Percentiles rank a stretch among this genome's conserved stretches.
Evolutionary conservation across 2,329 filamentous ascomycete species (phyloP).

Genomic region (Colletotrichum gloeosporioides): DNA sequence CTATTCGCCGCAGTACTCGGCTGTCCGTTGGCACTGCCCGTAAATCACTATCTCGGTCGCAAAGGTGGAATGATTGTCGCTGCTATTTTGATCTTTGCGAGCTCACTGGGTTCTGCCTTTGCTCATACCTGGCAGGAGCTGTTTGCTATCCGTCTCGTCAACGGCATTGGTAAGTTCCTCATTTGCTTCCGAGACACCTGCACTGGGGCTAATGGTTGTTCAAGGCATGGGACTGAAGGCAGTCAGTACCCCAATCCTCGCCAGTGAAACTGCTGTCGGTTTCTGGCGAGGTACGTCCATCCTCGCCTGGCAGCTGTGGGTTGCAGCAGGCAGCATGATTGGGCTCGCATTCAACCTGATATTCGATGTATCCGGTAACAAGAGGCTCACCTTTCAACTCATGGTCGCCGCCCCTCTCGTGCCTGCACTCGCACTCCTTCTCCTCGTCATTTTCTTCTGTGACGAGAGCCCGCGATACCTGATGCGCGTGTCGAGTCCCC

Average conservation of each 20-base stretch:
- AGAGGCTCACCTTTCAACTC: constrained; percentile 26
- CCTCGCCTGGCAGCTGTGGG: constrained; percentile 52
- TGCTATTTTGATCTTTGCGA: constrained; percentile 42
- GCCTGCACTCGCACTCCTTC: constrained; percentile 36
- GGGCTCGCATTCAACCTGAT: constrained; percentile 41
- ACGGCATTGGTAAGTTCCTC: constrained; percentile 40
- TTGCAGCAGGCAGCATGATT: constrained; percentile 41
- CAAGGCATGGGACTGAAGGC: constrained; percentile 54
- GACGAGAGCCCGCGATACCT: constrained; percentile 46
- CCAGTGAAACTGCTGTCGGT: constrained; percentile 50
- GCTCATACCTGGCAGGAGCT: constrained; percentile 36
- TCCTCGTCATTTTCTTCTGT: constrained; percentile 38
- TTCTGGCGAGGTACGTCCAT: constrained; percentile 54
- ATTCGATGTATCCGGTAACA: constrained; percentile 29
- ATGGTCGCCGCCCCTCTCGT: constrained; percentile 42
- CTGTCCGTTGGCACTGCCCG: constrained; percentile 42
- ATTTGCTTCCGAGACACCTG: not conserved
- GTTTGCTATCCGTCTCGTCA: constrained; percentile 39
- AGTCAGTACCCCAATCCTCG: constrained; percentile 52
- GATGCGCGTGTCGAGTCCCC: constrained; percentile 38
- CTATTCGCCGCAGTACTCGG: constrained; percentile 43
- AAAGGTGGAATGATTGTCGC: constrained; percentile 44
- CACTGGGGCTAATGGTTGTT: not conserved
- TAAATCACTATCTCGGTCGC: constrained; percentile 46
- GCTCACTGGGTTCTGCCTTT: constrained; percentile 42